Evolutionary conservation across 2,329 filamentous ascomycete species (phyloP).

Genomic region (Neonectria faginata): DNA sequence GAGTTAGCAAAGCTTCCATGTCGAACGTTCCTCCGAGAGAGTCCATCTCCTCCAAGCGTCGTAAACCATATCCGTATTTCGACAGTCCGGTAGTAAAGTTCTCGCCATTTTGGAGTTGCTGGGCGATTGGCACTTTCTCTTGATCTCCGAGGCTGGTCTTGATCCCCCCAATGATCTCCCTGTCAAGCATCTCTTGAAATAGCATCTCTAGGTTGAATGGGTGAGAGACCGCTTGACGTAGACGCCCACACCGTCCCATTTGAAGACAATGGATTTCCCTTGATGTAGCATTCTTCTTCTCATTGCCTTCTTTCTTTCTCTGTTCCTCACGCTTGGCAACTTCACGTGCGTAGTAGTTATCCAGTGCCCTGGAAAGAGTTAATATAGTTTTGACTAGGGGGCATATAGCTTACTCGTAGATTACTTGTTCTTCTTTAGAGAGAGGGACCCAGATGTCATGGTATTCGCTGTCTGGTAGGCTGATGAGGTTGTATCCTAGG

Average conservation of each 20-base stretch:
- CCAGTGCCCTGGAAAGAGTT: conserved; percentile 7
- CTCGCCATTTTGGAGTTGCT: conserved; percentile 17
- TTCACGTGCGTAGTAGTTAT: conserved; percentile 1
- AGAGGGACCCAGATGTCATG: conserved; percentile 42
- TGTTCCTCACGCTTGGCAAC: not conserved
- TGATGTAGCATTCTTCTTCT: not conserved
- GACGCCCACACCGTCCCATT: not conserved
- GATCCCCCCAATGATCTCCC: not conserved
- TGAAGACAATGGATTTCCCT: not conserved
- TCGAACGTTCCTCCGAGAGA: conserved; percentile 27
- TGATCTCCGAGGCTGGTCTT: not conserved
- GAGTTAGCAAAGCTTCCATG: conserved; percentile 29
- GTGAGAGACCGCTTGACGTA: conserved; percentile 45
- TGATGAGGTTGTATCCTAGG: conserved; percentile 42
- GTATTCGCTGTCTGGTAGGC: conserved; percentile 33
- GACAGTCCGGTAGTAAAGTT: conserved; percentile 4
- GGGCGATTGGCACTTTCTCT: not conserved
- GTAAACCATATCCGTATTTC: conserved; percentile 31
- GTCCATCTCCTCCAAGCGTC: conserved; percentile 6
- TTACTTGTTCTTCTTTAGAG: conserved; percentile 40
- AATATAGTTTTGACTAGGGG: not conserved
- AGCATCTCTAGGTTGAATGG: conserved; percentile 45
- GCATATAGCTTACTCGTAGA: conserved; percentile 39
- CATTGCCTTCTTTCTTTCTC: not conserved
- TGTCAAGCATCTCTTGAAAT: conserved; percentile 20